phyloP scores from a whole-genome alignment of 306 rosid genomes.

The Rosa lucieae region DNA sequence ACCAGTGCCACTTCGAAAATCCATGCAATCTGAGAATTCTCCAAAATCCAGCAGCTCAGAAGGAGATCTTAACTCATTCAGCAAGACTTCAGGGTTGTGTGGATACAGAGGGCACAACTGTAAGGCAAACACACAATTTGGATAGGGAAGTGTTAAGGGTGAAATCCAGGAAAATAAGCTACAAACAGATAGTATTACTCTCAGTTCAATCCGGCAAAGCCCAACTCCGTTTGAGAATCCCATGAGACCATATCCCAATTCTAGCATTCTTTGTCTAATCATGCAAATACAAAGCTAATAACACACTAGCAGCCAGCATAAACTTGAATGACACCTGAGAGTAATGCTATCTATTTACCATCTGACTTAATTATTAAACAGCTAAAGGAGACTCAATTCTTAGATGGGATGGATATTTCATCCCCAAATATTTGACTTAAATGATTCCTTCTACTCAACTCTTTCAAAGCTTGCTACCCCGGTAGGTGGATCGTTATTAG shows the following conservation, averaged over 20 bases:
- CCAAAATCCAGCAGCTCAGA: slow-evolving; percentile 98
- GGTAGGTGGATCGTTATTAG: neutral
- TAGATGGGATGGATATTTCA: neutral
- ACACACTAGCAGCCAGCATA: neutral
- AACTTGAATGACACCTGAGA: neutral
- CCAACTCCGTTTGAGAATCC: neutral
- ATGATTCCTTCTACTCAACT: neutral
- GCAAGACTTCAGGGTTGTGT: slow-evolving; percentile 84
- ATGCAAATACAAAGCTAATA: neutral
- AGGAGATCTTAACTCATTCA: slow-evolving; percentile 95
- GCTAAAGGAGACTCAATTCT: neutral
- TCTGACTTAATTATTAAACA: neutral
- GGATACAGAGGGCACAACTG: slow-evolving; percentile 98
- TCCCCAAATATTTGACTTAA: neutral
- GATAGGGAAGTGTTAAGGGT: neutral
- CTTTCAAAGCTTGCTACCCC: neutral
- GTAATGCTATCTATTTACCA: neutral
- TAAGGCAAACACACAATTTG: slow-evolving; percentile 24
- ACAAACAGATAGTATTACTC: neutral
- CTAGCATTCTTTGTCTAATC: neutral
- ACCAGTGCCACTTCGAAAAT: slow-evolving; percentile 68
- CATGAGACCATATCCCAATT: neutral
- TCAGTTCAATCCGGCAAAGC: neutral
- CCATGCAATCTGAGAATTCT: slow-evolving; percentile 95
- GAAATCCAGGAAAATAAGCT: neutral